Percentiles rank a stretch among this genome's conserved stretches.
Evolutionary conservation across 176 grass and related monocot species (phyloP).

Genomic region (Musa acuminata): DNA sequence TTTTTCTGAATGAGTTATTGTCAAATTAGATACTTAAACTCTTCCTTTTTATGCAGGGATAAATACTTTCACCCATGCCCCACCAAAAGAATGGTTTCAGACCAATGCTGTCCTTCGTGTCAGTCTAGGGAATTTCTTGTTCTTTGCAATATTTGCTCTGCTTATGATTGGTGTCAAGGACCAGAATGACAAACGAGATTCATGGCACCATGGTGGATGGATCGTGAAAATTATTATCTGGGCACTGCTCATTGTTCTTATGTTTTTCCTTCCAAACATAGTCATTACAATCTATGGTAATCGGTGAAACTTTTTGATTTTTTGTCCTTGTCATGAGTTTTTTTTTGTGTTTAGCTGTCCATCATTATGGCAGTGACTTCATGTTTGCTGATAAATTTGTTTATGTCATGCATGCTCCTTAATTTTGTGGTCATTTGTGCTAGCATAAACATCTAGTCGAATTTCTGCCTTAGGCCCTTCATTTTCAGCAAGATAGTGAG

Average conservation of each 20-base stretch:
- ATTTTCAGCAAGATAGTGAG: too few species aligned
- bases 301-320: conserved; percentile 7
- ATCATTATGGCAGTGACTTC: too few species aligned
- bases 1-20: not conserved
- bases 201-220: conserved; percentile 93
- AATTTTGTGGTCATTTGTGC: too few species aligned
- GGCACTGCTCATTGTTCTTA: conserved; percentile 68
- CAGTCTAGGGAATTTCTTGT: conserved; percentile 91
- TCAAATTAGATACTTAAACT: not conserved
- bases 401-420: too few species aligned
- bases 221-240: conserved; percentile 73
- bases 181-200: conserved; percentile 81
- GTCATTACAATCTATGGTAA: conserved; percentile 77
- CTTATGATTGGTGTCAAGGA: conserved; percentile 90
- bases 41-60: conserved; percentile 36
- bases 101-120: conserved; percentile 84
- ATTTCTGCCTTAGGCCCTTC: too few species aligned
- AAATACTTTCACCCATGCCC: conserved; percentile 36
- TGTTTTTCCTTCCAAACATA: conserved; percentile 86
- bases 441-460: too few species aligned
- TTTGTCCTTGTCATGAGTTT: too few species aligned
- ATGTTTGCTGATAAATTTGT: too few species aligned
- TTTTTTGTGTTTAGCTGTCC: too few species aligned
- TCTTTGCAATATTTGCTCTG: conserved; percentile 69
- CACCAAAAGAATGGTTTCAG: conserved; percentile 85